Conservation (phyloP, 2,329 filamentous ascomycete genomes). For the Colletotrichum ledebouriae region DNA sequence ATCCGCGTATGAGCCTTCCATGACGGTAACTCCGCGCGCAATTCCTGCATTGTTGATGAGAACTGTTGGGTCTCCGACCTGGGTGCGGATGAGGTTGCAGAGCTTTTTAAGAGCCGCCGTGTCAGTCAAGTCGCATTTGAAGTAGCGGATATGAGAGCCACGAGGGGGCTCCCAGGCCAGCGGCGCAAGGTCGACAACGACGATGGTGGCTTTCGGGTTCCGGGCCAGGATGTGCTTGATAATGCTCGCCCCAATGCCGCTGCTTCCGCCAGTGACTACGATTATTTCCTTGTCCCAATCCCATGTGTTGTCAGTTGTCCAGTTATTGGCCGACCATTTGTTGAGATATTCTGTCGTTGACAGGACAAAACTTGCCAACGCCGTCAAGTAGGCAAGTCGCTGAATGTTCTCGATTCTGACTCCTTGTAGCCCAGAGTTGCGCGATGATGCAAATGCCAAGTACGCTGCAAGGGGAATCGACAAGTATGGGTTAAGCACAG, state of each 20-base stretch:
- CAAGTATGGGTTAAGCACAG: constrained; percentile 44
- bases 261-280: constrained; percentile 59
- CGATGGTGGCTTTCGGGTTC: constrained; percentile 48
- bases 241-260: constrained; percentile 57
- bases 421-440: constrained; percentile 11
- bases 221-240: constrained; percentile 48
- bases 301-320: constrained; percentile 46
- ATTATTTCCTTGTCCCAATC: constrained; percentile 58
- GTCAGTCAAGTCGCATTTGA: constrained; percentile 56
- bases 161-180: constrained; percentile 48
- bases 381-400: constrained; percentile 31
- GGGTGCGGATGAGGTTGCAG: constrained; percentile 48
- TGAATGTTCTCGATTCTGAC: constrained; percentile 9
- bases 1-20: constrained; percentile 49
- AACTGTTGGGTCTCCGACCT: constrained; percentile 55
- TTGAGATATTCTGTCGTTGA: constrained; percentile 46
- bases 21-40: constrained; percentile 46
- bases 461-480: constrained; percentile 42
- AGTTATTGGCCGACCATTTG: constrained; percentile 46
- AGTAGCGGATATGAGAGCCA: constrained; percentile 48
- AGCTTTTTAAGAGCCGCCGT: constrained; percentile 47
- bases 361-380: constrained; percentile 40
- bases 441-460: constrained; percentile 32
- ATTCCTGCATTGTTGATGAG: constrained; percentile 54
- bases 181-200: constrained; percentile 53